phyloP scores from a whole-genome alignment of 306 rosid species.

The Quercus robur region DNA sequence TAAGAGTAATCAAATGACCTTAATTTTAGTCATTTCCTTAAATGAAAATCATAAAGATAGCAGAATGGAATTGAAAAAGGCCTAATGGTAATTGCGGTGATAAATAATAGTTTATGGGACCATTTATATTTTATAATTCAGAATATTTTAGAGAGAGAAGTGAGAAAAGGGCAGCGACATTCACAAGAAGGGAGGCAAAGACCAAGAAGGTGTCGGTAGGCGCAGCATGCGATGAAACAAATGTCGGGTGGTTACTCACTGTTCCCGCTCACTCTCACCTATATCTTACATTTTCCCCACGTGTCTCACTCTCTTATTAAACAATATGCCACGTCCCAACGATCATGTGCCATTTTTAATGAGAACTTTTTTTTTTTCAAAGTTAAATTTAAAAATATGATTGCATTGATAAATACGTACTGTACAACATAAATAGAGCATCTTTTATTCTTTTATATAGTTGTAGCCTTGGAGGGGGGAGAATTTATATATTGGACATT shows the following conservation, averaged over 20 bases:
- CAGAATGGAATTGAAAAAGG: too few relatives aligned
- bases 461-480: too few relatives aligned
- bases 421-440: too few relatives aligned
- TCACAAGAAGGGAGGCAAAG: background rate
- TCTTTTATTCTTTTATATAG: too few relatives aligned
- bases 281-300: background rate
- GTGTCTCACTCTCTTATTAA: background rate
- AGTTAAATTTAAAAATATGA: too few relatives aligned
- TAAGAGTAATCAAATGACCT: too few relatives aligned
- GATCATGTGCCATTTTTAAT: too few relatives aligned
- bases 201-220: conserved; percentile 25
- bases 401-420: too few relatives aligned
- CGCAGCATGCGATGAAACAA: conserved; percentile 14
- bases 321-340: background rate
- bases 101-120: background rate
- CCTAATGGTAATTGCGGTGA: background rate
- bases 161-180: background rate
- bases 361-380: too few relatives aligned
- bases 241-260: conserved; percentile 13
- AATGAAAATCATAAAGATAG: too few relatives aligned
- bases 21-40: too few relatives aligned
- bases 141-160: background rate
- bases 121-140: background rate
- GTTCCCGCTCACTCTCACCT: background rate
- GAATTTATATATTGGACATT: too few relatives aligned